Evolutionary conservation across 257 asterid genomes (phyloP).

Genomic region (Penstemon newberryi): DNA sequence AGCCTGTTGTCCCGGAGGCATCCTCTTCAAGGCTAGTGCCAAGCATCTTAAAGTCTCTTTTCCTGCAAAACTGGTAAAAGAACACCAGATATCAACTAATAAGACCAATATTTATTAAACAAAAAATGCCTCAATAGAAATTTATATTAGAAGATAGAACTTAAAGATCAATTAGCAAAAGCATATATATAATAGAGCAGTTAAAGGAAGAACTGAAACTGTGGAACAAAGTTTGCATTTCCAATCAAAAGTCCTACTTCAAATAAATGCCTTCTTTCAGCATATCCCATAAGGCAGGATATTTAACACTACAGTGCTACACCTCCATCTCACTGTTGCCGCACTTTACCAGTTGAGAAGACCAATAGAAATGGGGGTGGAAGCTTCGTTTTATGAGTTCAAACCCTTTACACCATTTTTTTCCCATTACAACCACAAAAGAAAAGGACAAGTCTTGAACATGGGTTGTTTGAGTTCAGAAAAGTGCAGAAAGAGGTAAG

Average conservation of each 20-base stretch:
- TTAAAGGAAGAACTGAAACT: not conserved
- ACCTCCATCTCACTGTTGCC: not conserved
- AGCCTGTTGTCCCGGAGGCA: conserved; percentile 84
- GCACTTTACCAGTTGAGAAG: not conserved
- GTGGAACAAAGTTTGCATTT: conserved; percentile 1
- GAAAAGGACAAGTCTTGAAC: not conserved
- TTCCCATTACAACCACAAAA: conserved; percentile 6
- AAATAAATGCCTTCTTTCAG: conserved; percentile 4
- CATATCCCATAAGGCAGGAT: conserved; percentile 9
- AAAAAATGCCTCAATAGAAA: conserved; percentile 3
- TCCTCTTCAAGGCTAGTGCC: conserved; percentile 90
- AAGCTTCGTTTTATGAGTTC: not conserved
- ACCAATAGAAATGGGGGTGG: not conserved
- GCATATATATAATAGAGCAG: not conserved
- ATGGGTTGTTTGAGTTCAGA: not conserved
- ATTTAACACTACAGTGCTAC: not conserved
- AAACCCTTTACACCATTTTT: not conserved
- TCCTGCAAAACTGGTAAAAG: conserved; percentile 84
- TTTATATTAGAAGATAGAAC: conserved; percentile 11
- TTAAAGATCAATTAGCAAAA: conserved; percentile 11
- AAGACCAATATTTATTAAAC: conserved; percentile 25
- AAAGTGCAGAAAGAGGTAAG: not conserved
- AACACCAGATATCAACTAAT: conserved; percentile 23
- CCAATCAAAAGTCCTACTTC: conserved; percentile 21
- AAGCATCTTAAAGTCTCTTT: conserved; percentile 92